Evolutionary conservation across 2,329 filamentous ascomycete genomes (phyloP).

Genomic region (Chaetomiaceae sp.): DNA sequence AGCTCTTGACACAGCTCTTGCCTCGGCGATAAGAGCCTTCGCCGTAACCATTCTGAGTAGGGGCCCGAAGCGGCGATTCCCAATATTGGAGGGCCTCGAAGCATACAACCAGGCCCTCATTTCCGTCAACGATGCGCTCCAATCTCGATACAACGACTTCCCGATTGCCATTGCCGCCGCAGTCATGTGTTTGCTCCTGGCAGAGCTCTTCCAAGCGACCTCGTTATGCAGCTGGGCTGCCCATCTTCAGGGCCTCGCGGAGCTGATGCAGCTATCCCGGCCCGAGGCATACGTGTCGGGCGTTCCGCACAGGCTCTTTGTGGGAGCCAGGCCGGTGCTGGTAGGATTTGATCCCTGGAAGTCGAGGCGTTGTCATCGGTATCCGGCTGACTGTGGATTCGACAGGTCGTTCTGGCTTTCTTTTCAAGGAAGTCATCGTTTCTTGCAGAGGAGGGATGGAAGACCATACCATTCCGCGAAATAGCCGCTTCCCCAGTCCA

Average conservation of each 20-base stretch:
- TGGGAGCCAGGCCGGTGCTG: slow-evolving; percentile 38
- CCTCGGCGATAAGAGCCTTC: slow-evolving; percentile 34
- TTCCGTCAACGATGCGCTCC: slow-evolving; percentile 27
- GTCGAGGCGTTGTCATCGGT: neutral
- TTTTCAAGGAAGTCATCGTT: slow-evolving; percentile 31
- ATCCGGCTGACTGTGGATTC: neutral
- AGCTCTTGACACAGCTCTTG: slow-evolving; percentile 23
- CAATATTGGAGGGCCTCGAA: slow-evolving; percentile 27
- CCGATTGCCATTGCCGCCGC: slow-evolving; percentile 30
- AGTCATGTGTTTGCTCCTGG: slow-evolving; percentile 36
- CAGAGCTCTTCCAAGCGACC: slow-evolving; percentile 34
- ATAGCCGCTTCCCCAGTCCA: slow-evolving; percentile 32
- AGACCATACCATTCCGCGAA: slow-evolving; percentile 30
- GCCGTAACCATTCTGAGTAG: slow-evolving; percentile 30
- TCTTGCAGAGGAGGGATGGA: slow-evolving; percentile 31
- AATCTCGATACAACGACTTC: slow-evolving; percentile 10
- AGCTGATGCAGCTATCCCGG: slow-evolving; percentile 32
- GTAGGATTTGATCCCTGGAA: slow-evolving; percentile 25
- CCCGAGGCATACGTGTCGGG: slow-evolving; percentile 33
- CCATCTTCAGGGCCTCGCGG: slow-evolving; percentile 35
- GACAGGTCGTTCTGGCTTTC: slow-evolving; percentile 33
- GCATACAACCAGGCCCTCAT: slow-evolving; percentile 32
- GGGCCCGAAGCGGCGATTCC: slow-evolving; percentile 20
- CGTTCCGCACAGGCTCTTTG: slow-evolving; percentile 36
- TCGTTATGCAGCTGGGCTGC: slow-evolving; percentile 25